Conservation (phyloP, 345 rosid genomes). For the Populus davidiana region DNA sequence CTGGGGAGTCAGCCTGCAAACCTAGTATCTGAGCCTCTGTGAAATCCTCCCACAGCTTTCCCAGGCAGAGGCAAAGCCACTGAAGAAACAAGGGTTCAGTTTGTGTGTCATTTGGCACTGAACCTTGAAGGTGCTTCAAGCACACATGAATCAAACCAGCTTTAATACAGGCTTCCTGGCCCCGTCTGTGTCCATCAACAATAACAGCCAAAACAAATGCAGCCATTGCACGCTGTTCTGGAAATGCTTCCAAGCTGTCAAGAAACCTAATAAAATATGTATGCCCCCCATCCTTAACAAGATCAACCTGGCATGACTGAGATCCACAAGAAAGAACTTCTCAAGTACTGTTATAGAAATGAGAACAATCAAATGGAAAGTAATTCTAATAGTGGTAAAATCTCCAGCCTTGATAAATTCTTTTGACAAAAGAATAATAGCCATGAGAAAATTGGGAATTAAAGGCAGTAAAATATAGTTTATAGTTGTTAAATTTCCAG, state of each 20-base stretch:
- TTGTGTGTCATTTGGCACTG: slow-evolving; percentile 61
- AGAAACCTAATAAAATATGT: slow-evolving; percentile 91
- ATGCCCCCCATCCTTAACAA: slow-evolving; percentile 97
- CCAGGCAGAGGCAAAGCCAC: slow-evolving; percentile 98
- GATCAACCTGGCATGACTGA: slow-evolving; percentile 99
- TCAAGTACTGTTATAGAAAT: not conserved
- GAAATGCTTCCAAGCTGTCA: slow-evolving; percentile 90
- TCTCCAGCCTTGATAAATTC: not conserved
- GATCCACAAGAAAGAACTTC: slow-evolving; percentile 22
- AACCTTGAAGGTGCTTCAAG: slow-evolving; percentile 77
- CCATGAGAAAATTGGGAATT: not conserved
- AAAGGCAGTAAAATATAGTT: not conserved
- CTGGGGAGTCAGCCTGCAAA: slow-evolving; percentile 72
- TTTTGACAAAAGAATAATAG: not conserved
- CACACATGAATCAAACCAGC: slow-evolving; percentile 78
- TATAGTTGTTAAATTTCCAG: not conserved
- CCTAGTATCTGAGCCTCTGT: slow-evolving; percentile 80
- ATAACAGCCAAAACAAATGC: slow-evolving; percentile 99
- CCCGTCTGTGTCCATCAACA: slow-evolving; percentile 93
- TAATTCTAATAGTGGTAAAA: not conserved
- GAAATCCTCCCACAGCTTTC: slow-evolving; percentile 98
- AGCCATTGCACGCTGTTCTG: slow-evolving; percentile 99
- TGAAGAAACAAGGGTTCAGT: slow-evolving; percentile 87
- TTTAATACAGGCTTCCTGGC: slow-evolving; percentile 94
- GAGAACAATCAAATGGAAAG: not conserved